Percentiles rank a stretch among this genome's conserved stretches.
Conservation (phyloP, 805 yeast genomes). For the Tetrapisispora fleetii region DNA sequence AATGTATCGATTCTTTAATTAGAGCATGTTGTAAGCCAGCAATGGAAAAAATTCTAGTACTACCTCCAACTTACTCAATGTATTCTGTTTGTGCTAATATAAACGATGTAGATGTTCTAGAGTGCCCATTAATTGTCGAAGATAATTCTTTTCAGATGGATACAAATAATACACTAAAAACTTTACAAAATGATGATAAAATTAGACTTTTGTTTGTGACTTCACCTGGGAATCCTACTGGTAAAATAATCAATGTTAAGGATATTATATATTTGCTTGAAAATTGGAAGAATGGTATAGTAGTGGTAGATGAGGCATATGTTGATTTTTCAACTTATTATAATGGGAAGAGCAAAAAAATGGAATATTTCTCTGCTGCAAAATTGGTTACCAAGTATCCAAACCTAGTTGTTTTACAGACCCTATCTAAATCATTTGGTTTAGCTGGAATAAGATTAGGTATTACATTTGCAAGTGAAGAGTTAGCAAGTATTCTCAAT, state of each 20-base stretch:
- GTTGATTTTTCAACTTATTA: conserved; percentile 66
- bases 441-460: conserved; percentile 92
- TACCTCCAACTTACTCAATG: conserved; percentile 98
- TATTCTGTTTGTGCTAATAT: conserved; percentile 83
- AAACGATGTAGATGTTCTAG: conserved; percentile 72
- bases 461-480: conserved; percentile 53
- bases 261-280: conserved; percentile 41
- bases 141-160: conserved; percentile 58
- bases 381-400: conserved; percentile 75
- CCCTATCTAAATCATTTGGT: conserved; percentile 91
- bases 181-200: conserved; percentile 43
- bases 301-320: conserved; percentile 92
- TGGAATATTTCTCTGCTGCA: conserved; percentile 45
- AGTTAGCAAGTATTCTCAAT: conserved; percentile 60
- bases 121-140: conserved; percentile 52
- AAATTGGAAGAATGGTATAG: conserved; percentile 59
- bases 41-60: conserved; percentile 65
- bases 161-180: conserved; percentile 41
- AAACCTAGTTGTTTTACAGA: conserved; percentile 80
- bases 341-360: neutral
- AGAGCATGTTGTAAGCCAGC: conserved; percentile 80
- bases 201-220: conserved; percentile 78
- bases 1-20: conserved; percentile 80
- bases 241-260: conserved; percentile 42
- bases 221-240: conserved; percentile 97